These are phyloP conservation scores for Lumnitzera littorea DNA, from an alignment of 345 rosid genomes.

Conservation along the genomic window DNA sequence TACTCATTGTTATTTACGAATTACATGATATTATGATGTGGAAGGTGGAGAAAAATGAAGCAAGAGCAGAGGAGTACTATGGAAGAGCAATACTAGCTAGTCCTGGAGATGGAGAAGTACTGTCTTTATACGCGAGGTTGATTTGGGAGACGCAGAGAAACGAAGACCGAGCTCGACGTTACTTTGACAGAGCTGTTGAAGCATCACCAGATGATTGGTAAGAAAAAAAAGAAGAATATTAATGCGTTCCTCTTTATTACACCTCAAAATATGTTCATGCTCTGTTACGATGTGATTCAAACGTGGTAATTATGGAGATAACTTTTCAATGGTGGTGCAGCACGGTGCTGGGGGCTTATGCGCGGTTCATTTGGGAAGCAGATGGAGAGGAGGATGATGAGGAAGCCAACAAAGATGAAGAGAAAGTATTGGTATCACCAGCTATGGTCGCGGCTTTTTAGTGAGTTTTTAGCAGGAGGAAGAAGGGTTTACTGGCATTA, in stretches of 20 bases:
- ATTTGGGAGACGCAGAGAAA: conserved; percentile 70
- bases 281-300: not conserved
- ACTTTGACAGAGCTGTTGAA: conserved; percentile 60
- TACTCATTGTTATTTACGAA: too few species aligned
- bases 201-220: conserved; percentile 80
- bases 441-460: conserved; percentile 30
- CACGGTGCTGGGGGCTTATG: conserved; percentile 75
- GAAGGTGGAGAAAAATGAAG: conserved; percentile 64
- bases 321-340: conserved; percentile 22
- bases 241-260: too few species aligned
- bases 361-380: conserved; percentile 84
- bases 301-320: not conserved
- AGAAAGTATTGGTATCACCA: conserved; percentile 12
- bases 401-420: not conserved
- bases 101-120: conserved; percentile 76
- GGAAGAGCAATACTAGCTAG: conserved; percentile 69
- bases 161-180: conserved; percentile 48
- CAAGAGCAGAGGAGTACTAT: conserved; percentile 60
- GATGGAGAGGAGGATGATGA: conserved; percentile 51
- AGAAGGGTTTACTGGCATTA: not conserved
- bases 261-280: too few species aligned
- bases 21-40: not conserved
- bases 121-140: conserved; percentile 64
- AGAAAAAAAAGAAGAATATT: too few species aligned
- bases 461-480: not conserved